A percentile compares a stretch with the other conserved stretches of the same genome.
Conservation (phyloP, 2,329 filamentous ascomycete genomes). For the Trichoderma sp. region DNA sequence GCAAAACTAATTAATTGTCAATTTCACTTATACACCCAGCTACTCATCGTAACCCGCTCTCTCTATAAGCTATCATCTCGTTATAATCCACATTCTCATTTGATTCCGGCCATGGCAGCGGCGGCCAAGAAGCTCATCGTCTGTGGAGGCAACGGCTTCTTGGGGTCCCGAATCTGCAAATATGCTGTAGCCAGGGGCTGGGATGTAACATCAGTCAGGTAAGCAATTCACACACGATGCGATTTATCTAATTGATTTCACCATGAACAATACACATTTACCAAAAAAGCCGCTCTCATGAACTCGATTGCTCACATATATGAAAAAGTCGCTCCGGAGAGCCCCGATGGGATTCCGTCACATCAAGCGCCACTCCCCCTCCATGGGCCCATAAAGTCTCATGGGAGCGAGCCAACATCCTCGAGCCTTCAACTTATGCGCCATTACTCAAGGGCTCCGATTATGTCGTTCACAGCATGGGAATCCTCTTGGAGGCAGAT, state of each 20-base stretch:
- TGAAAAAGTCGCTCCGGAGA: conserved; percentile 76
- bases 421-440: conserved; percentile 77
- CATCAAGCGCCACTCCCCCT: conserved; percentile 67
- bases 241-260: background rate
- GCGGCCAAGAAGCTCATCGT: conserved; percentile 79
- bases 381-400: conserved; percentile 78
- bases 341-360: conserved; percentile 78
- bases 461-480: conserved; percentile 91
- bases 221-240: conserved; percentile 28
- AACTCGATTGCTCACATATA: conserved; percentile 20
- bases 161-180: conserved; percentile 88
- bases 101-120: background rate
- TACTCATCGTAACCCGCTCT: background rate
- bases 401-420: conserved; percentile 87
- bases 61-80: background rate
- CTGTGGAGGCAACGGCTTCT: conserved; percentile 89
- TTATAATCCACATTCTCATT: background rate
- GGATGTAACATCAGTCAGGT: conserved; percentile 93
- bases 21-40: background rate
- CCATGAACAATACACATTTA: background rate
- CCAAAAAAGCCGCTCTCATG: background rate
- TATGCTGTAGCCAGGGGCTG: conserved; percentile 81
- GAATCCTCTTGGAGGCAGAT: conserved; percentile 93
- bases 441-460: conserved; percentile 72
- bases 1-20: background rate